Evolutionary conservation across 805 yeast species (phyloP).

Genomic region (Candida montana): DNA sequence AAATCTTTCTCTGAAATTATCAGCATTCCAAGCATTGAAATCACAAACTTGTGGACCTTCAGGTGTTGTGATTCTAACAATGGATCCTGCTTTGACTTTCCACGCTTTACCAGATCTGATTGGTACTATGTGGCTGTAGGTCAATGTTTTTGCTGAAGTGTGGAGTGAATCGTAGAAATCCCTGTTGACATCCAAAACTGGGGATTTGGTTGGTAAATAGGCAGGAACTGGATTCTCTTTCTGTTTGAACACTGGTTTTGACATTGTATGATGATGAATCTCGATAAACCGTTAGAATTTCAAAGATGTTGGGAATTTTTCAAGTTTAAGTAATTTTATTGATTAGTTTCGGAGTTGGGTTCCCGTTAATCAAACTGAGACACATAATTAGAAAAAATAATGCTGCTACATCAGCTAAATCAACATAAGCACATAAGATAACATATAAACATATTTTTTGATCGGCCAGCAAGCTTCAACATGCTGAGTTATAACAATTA

Average conservation of each 20-base stretch:
- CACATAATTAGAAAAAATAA: too few species aligned
- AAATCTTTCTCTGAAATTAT: constrained; percentile 57
- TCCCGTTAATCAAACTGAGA: too few species aligned
- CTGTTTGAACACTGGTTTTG: constrained; percentile 21
- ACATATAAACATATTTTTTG: too few species aligned
- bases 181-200: constrained; percentile 47
- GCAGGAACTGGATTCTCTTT: constrained; percentile 44
- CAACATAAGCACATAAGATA: too few species aligned
- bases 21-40: constrained; percentile 56
- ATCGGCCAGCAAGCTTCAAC: too few species aligned
- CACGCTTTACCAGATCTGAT: constrained; percentile 59
- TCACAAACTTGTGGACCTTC: constrained; percentile 73
- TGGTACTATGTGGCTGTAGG: constrained; percentile 39
- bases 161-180: constrained; percentile 42
- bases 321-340: neutral
- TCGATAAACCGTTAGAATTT: too few species aligned
- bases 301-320: neutral
- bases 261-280: neutral
- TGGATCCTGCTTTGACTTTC: constrained; percentile 54
- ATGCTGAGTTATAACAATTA: too few species aligned
- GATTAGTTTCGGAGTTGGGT: neutral
- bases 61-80: constrained; percentile 56
- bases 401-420: too few species aligned
- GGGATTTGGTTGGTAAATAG: constrained; percentile 50
- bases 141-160: constrained; percentile 33